Evolutionary conservation across 2,329 filamentous ascomycete species (phyloP).

Genomic region (Colletotrichum ledebouriae): DNA sequence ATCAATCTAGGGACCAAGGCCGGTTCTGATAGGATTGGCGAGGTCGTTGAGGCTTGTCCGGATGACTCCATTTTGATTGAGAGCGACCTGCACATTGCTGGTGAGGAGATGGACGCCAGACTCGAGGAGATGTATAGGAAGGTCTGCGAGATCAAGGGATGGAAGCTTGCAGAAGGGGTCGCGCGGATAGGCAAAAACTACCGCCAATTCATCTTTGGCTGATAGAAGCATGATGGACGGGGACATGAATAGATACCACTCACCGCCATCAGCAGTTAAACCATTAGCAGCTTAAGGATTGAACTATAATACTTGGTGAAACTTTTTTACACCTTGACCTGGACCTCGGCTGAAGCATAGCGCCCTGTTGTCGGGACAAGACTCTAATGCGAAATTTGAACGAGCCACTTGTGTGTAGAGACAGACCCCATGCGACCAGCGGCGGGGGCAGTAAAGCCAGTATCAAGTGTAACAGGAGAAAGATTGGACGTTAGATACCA

Average conservation of each 20-base stretch:
- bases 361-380: too few species aligned
- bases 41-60: conserved; percentile 79
- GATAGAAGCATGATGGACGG: conserved; percentile 40
- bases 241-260: background rate
- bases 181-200: conserved; percentile 80
- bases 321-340: too few species aligned
- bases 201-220: conserved; percentile 79
- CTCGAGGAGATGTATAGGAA: conserved; percentile 82
- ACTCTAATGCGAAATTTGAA: too few species aligned
- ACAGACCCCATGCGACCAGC: too few species aligned
- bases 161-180: conserved; percentile 80
- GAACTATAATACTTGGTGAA: too few species aligned
- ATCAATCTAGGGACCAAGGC: conserved; percentile 78
- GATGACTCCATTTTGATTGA: conserved; percentile 86
- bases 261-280: background rate
- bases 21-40: conserved; percentile 65
- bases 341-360: too few species aligned
- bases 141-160: conserved; percentile 83
- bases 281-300: too few species aligned
- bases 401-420: too few species aligned
- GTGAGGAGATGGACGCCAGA: conserved; percentile 81
- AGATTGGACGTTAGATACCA: too few species aligned
- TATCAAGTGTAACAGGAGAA: too few species aligned
- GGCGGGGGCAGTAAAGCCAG: too few species aligned
- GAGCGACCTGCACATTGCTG: conserved; percentile 89